Evolutionary conservation across 192 early-diverging fungal genomes (phyloP), one percentile per base, ranked within the genome.

Genomic region (Podila horticola): DNA sequence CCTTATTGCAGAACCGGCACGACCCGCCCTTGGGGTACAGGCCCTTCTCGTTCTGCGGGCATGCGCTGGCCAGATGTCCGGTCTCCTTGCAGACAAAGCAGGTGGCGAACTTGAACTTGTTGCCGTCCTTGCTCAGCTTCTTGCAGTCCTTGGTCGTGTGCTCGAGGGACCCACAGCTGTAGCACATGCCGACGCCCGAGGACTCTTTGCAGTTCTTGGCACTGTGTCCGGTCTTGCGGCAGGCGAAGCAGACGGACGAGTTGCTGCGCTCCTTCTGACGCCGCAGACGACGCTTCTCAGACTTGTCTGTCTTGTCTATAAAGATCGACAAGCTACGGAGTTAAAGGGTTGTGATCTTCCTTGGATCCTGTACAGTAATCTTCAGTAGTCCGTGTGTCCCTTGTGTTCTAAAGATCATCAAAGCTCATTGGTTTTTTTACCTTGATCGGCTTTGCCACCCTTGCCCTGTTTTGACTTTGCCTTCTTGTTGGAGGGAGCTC

Each of bases 1-100:
- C 93, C 45, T 93, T 91, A n/a, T 92, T 91, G 71, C 96, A 97
- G 83, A 91, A 96, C 66, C 90, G 88, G 88, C 96, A 99, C 33
- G 88, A 81, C 3, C 97, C 97, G 36, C 96, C 96, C 55, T 97
- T 95, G 0, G 95, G 95, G 69, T 97, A 97, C 60, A 97, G 58
- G 6, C 96, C 96, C 72, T 90, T 89, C 24, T 94, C 94, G 86
- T 97, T 97, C 83, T 95, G 85, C n/a, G 91, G 89, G 75, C 97
- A 98, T 49, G 86, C 77, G 33, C 90, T 86, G 60, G 95, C 87
- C 59, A 98, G 72, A 77, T 98, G 97, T 0, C 97, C 97, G 41
- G 85, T 83, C 57, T 84, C 86, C 49, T 93, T 91, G 86, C 97
- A 98, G 57, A 97, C 89, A 85, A 94, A 97, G 69, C 97, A 98